A percentile compares a stretch with the other conserved stretches of the same genome.
Conservation (phyloP, 805 yeast genomes). For the Myxozyma melibiosi region DNA sequence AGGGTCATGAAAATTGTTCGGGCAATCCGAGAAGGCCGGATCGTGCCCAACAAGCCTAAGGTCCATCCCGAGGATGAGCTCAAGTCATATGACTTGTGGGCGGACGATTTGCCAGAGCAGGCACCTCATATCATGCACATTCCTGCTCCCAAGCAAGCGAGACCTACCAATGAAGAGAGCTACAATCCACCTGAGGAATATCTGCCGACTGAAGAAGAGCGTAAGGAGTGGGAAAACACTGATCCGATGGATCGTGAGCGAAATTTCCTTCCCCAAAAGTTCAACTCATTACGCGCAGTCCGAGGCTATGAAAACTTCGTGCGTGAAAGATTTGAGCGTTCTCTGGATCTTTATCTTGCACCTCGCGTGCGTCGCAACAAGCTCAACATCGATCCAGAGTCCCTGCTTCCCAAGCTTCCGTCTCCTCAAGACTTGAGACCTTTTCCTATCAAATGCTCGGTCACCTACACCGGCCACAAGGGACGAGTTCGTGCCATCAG, state of each 20-base stretch:
- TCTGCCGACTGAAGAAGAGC: constrained; percentile 75
- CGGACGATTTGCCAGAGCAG: constrained; percentile 59
- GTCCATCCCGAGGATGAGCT: constrained; percentile 54
- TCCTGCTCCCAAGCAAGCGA: constrained; percentile 93
- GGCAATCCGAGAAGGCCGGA: constrained; percentile 95
- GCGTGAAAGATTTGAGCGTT: constrained; percentile 91
- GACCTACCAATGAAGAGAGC: constrained; percentile 95
- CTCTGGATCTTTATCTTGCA: constrained; percentile 89
- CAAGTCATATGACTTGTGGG: constrained; percentile 75
- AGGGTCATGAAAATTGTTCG: constrained; percentile 93
- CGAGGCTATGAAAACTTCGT: constrained; percentile 88
- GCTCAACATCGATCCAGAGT: constrained; percentile 92
- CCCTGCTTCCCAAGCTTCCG: constrained; percentile 92
- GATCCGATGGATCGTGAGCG: constrained; percentile 79
- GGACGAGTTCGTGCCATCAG: constrained; percentile 81
- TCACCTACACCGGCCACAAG: constrained; percentile 78
- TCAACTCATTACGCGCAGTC: constrained; percentile 78
- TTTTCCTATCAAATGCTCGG: constrained; percentile 89
- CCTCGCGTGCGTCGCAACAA: constrained; percentile 93
- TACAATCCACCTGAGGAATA: constrained; percentile 98
- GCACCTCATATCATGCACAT: constrained; percentile 78
- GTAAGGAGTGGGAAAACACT: constrained; percentile 63
- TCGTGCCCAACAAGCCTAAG: constrained; percentile 68
- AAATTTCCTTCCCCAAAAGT: constrained; percentile 82
- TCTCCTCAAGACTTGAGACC: constrained; percentile 96